These are phyloP conservation scores for Kurtzmaniella cleridarum DNA, from an alignment of 805 yeast species.

Conservation along the genomic window DNA sequence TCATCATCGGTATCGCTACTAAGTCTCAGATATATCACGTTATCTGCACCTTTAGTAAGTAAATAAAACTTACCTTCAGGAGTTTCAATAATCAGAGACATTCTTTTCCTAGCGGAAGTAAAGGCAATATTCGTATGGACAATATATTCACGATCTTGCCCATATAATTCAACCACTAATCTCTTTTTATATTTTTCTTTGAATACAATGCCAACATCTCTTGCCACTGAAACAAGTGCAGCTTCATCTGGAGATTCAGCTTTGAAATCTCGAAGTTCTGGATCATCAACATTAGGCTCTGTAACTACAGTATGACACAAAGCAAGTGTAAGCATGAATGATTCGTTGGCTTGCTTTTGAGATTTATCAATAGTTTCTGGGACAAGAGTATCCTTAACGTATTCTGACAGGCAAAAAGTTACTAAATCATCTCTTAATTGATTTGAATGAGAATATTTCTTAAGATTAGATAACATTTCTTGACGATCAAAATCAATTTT, in stretches of 20 bases:
- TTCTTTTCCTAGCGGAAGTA: slow-evolving; percentile 68
- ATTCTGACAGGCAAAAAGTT: slow-evolving; percentile 60
- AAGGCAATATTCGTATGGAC: slow-evolving; percentile 57
- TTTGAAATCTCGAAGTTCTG: slow-evolving; percentile 45
- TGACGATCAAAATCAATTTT: slow-evolving; percentile 38
- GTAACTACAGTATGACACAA: slow-evolving; percentile 74
- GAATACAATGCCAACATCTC: slow-evolving; percentile 66
- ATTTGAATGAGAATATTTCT: slow-evolving; percentile 29
- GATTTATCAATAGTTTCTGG: slow-evolving; percentile 20
- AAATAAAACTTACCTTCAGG: slow-evolving; percentile 40
- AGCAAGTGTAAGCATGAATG: slow-evolving; percentile 61
- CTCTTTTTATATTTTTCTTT: slow-evolving; percentile 47
- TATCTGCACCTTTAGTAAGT: slow-evolving; percentile 72
- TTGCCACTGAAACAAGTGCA: slow-evolving; percentile 71
- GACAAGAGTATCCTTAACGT: slow-evolving; percentile 45
- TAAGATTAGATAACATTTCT: slow-evolving; percentile 44
- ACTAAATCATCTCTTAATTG: slow-evolving; percentile 46
- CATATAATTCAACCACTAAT: slow-evolving; percentile 41
- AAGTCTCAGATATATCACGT: slow-evolving; percentile 48
- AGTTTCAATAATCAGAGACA: slow-evolving; percentile 62
- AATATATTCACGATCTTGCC: slow-evolving; percentile 40
- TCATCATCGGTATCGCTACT: slow-evolving; percentile 33
- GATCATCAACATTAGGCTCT: slow-evolving; percentile 40
- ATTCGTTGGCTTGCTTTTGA: slow-evolving; percentile 46
- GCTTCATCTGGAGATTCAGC: slow-evolving; percentile 85